Base-by-base conservation (phyloP, 1,284 basidiomycete genomes). In the Boletellus sp. region DNA sequence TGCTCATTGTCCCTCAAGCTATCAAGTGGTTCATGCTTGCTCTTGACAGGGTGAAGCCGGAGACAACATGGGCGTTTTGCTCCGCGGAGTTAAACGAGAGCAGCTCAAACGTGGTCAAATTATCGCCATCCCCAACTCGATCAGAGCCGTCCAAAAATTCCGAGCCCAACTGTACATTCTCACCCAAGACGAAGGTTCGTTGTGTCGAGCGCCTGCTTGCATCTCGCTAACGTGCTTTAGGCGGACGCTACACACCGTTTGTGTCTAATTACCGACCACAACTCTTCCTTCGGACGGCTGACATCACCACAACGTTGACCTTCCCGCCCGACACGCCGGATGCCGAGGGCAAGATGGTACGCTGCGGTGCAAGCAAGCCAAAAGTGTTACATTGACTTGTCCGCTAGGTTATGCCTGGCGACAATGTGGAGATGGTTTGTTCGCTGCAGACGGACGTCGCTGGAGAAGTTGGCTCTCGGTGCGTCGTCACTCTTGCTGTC, bases 1-100 rank as follows among this genome's bases (percentile, higher is more conserved):
- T 61, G 11, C 35, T 38, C 36, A 16, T 44, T 47, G 12, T 43
- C 38, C 41, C 26, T 28, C 19, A 19, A 10, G n/a, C 3, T 21
- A 24, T 32, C 39, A n/a, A 42, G 42, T 28, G 12, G 6, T 47
- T 32, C 54, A 51, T 43, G 26, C 21, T 44, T 51, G 39, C 21
- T 40, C 6, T 45, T 44, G 38, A 38, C 54, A 86, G 85, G 96
- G 93, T 58, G 93, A 98, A 74, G 96, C 97, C 60, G 97, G 97
- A 68, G 97, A 99, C 77, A 99, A 99, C 81, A 98, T 98, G 93
- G 97, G 97, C 65, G 92, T 91, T 54, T 80, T 99, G 44, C 86
- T 99, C 50, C 93, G 97, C 75, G 95, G 97, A 72, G 78, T 98
- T 71, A 98, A 98, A 79, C 89, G 96, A 61, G 97, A 99, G 71